These are phyloP conservation scores for Colletotrichum acutatum DNA, from an alignment of 2,329 filamentous ascomycete species.

Conservation along the genomic window DNA sequence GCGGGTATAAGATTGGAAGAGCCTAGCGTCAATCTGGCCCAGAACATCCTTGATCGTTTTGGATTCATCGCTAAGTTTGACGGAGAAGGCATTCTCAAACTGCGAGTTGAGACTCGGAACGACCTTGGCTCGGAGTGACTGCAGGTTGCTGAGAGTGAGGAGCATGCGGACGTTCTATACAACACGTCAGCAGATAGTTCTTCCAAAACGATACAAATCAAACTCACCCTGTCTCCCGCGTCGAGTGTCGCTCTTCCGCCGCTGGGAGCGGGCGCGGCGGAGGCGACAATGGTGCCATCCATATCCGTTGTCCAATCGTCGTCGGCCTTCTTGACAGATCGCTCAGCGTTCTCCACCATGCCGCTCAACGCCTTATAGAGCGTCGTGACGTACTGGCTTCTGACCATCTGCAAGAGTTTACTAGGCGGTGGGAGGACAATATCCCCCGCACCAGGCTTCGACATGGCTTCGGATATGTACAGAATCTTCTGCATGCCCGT, in stretches of 20 bases:
- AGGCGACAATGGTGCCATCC: constrained; percentile 52
- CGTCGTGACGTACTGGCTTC: constrained; percentile 91
- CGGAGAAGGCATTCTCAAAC: constrained; percentile 93
- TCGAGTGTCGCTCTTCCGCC: constrained; percentile 61
- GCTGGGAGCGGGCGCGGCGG: constrained; percentile 47
- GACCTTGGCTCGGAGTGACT: constrained; percentile 81
- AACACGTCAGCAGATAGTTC: constrained; percentile 39
- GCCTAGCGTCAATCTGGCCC: constrained; percentile 86
- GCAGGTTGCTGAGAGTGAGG: constrained; percentile 91
- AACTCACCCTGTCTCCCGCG: constrained; percentile 65
- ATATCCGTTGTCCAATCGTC: constrained; percentile 67
- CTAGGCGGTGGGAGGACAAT: constrained; percentile 87
- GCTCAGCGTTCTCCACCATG: constrained; percentile 96
- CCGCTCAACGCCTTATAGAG: constrained; percentile 94
- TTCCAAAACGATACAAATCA: not conserved
- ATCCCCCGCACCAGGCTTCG: constrained; percentile 76
- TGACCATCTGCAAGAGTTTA: constrained; percentile 90
- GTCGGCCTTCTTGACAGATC: constrained; percentile 72
- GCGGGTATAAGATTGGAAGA: constrained; percentile 92
- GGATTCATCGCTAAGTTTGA: constrained; percentile 92
- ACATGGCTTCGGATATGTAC: constrained; percentile 88
- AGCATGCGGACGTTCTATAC: constrained; percentile 89
- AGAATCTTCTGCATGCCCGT: constrained; percentile 93
- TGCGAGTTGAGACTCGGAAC: constrained; percentile 90
- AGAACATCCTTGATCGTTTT: constrained; percentile 93